Evolutionary conservation across 805 yeast species (phyloP), one percentile per base, ranked within the genome.

Genomic region (Starmerella sp.): DNA sequence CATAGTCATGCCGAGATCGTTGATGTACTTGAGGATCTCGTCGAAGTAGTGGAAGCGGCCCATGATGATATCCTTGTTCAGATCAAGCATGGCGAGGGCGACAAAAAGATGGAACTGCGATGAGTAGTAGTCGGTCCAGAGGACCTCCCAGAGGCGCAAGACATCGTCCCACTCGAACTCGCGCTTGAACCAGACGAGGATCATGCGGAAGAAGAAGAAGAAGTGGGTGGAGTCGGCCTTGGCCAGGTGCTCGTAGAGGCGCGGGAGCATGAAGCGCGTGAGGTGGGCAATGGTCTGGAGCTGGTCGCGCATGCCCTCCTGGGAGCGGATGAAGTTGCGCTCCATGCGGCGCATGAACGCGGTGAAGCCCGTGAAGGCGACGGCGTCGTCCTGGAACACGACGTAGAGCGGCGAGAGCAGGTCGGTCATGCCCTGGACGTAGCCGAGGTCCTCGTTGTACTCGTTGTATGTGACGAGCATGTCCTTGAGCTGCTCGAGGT

Each of bases 371-470:
- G 96, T 88, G 67, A 93, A 93, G 6, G 96, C 75, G 29, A 88
- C 64, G 0, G 83, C 73, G 61, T 90, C 96, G 66, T 90, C 95
- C 56, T 73, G 75, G 35, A 74, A 60, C 62, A 73, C 64, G 5
- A 73, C 77, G 67, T 88, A 93, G 3, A 93, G 69, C 0, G 97
- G 97, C 0, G 96, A 84, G 38, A 93, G 72, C 51, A 93, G 72
- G 68, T 93, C 99, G 9, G 93, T 81, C 99, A 93, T 93, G 1
- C 99, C 99, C 71, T 93, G 99, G 17, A 93, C 96, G 65, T 93
- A 93, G 0, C 98, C 98, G 61, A 93, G 70, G 61, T 88, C 84
- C 47, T 73, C 75, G 67, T 93, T 90, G 67, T 82, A 77, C 68
- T 86, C 89, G 67, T 93, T 91, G 65, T 84, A 91, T 0, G 97